Base-by-base conservation (phyloP, 179 eudicot species). In the Spinacia oleracea region DNA sequence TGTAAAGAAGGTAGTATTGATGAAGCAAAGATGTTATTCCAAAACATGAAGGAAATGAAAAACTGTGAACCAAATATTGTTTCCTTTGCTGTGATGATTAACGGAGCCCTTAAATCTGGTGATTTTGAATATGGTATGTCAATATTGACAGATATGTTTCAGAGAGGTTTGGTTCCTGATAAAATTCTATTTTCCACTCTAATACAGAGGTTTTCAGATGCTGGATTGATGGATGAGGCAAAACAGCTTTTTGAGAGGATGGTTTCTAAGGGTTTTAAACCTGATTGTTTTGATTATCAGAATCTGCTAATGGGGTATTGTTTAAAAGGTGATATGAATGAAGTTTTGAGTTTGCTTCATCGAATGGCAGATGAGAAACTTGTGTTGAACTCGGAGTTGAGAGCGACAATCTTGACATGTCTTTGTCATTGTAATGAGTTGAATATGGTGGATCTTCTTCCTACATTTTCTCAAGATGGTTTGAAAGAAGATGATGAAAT, bases 151-250 rank as follows among this genome's bases (percentile, higher is more conserved):
- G 89, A 92, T 25, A 94, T 93, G 98, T 78, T 73, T 82, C 87
- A 86, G 50, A 85, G 81, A 83, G 94, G 93, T 74, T 64, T 94
- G 79, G 62, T 65, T 62, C 97, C 96, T 14, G 87, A 90, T 84
- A 85, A 59, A 15, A 18, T 48, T 64, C 87, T 91, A 42, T 94
- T 85, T 81, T 87, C 89, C 20, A 82, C 84, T 62, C 70, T 94
- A 23, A 86, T 92, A 20, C 73, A 78, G 72, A 83, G 94, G 59
- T 85, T 89, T 77, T 81, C 87, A 15, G 85, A 78, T 70, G 65
- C 40, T 66, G 96, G 96, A 55, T 84, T 86, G 74, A 82, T 87
- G 87, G 90, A 84, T 32, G 98, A 91, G 78, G 98, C 98, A 32
- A 88, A 87, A 51, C 79, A 69, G 11, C 50, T 85, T 46, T 84